phyloP scores from a whole-genome alignment of 129 eudicot genomes.

The Pulicaria dysenterica region DNA sequence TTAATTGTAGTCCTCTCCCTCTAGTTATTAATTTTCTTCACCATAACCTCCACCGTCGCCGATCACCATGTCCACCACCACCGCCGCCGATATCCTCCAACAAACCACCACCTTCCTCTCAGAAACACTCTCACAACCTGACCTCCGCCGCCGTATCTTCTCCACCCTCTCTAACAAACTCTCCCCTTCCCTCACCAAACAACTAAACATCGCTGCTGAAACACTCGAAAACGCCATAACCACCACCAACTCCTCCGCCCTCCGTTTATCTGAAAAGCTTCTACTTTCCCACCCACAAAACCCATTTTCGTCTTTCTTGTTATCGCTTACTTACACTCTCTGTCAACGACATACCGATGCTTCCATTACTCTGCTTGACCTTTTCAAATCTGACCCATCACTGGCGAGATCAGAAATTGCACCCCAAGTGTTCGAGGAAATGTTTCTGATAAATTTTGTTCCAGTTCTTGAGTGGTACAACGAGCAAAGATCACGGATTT shows the following conservation, averaged over 20 bases:
- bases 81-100: slow-evolving; percentile 50
- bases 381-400: slow-evolving; percentile 46
- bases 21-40: neutral
- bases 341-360: slow-evolving; percentile 47
- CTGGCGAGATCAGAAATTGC: slow-evolving; percentile 63
- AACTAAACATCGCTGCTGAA: slow-evolving; percentile 49
- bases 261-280: slow-evolving; percentile 60
- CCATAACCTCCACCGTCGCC: slow-evolving; percentile 9
- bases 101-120: slow-evolving; percentile 58
- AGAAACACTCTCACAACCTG: slow-evolving; percentile 42
- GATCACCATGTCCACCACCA: slow-evolving; percentile 43
- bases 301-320: slow-evolving; percentile 57
- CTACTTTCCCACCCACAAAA: slow-evolving; percentile 47
- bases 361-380: slow-evolving; percentile 38
- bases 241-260: slow-evolving; percentile 46
- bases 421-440: slow-evolving; percentile 59
- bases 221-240: slow-evolving; percentile 64
- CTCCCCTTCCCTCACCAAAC: slow-evolving; percentile 39
- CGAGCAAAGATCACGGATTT: slow-evolving; percentile 49
- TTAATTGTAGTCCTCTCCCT: neutral
- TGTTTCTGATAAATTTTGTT: slow-evolving; percentile 55
- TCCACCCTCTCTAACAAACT: slow-evolving; percentile 44
- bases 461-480: slow-evolving; percentile 70
- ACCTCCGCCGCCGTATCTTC: slow-evolving; percentile 51
- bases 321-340: slow-evolving; percentile 49